These are phyloP conservation scores for Mycena capillaripes DNA, from an alignment of 768 basidiomycete genomes.

Conservation along the genomic window DNA sequence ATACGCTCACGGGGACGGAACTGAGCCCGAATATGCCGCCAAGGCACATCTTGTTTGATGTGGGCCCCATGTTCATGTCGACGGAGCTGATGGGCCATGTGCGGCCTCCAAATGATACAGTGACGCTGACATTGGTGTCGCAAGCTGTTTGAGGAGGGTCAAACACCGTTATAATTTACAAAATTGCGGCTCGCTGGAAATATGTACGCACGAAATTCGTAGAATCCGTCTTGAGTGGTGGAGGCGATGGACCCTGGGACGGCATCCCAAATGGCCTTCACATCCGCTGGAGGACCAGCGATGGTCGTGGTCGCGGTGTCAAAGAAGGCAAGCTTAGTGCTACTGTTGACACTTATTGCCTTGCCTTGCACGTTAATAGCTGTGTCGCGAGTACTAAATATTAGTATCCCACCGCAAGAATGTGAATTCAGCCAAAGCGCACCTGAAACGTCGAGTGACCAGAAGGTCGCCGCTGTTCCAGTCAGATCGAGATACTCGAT, in stretches of 20 bases:
- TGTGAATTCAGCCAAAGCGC: neutral
- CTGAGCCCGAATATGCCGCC: neutral
- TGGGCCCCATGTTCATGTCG: neutral
- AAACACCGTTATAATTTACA: neutral
- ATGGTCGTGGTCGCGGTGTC: neutral
- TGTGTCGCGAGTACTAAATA: neutral
- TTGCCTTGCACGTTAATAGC: conserved; percentile 8
- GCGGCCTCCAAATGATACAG: conserved; percentile 8
- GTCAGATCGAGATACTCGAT: neutral
- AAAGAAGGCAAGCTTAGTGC: neutral
- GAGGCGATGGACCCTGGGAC: neutral
- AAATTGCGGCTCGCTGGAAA: neutral
- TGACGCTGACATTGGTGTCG: neutral
- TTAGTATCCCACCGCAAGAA: too few species aligned
- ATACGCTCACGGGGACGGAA: neutral
- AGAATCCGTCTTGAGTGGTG: neutral
- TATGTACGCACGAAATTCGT: conserved; percentile 9
- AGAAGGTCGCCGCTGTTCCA: neutral
- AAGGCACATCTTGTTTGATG: neutral
- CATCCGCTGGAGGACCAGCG: neutral
- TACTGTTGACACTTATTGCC: neutral
- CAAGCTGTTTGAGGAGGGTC: neutral
- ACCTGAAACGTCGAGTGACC: neutral
- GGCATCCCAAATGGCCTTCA: neutral
- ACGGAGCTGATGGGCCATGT: neutral